Conservation (phyloP, 495 filamentous ascomycete genomes). For the Aspergillus bridgeri region DNA sequence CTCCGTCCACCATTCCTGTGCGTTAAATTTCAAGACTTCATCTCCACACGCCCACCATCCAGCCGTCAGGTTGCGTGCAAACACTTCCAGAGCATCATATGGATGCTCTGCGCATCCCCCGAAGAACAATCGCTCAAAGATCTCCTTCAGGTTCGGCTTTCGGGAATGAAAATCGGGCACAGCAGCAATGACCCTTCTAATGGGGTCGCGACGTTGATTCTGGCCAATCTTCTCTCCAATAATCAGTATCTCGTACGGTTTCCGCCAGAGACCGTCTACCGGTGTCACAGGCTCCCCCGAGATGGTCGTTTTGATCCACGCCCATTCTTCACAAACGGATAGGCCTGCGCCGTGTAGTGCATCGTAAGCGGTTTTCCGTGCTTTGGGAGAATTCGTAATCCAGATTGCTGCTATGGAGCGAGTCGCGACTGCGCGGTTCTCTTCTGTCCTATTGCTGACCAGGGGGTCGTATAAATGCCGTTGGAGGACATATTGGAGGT, state of each 20-base stretch:
- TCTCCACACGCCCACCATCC: slow-evolving; percentile 92
- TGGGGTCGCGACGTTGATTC: neutral
- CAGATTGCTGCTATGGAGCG: slow-evolving; percentile 60
- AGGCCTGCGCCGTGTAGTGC: slow-evolving; percentile 63
- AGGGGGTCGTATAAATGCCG: slow-evolving; percentile 21
- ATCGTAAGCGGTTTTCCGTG: slow-evolving; percentile 56
- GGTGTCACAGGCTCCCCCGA: slow-evolving; percentile 64
- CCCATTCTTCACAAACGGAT: slow-evolving; percentile 73
- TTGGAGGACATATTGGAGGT: slow-evolving; percentile 28
- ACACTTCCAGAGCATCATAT: slow-evolving; percentile 77
- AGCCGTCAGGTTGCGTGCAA: slow-evolving; percentile 78
- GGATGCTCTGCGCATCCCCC: slow-evolving; percentile 3
- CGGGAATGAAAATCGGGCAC: slow-evolving; percentile 91
- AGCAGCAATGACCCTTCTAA: slow-evolving; percentile 61
- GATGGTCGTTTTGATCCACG: slow-evolving; percentile 81
- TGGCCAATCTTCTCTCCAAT: slow-evolving; percentile 49
- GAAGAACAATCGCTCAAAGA: slow-evolving; percentile 52
- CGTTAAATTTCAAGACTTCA: slow-evolving; percentile 79
- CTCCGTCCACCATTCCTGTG: slow-evolving; percentile 59
- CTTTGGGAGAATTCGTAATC: slow-evolving; percentile 76
- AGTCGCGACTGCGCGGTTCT: neutral
- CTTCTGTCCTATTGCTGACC: slow-evolving; percentile 10
- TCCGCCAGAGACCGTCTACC: slow-evolving; percentile 71
- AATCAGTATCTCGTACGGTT: slow-evolving; percentile 82
- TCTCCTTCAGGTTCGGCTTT: slow-evolving; percentile 68